These are phyloP conservation scores for Rachicladosporium sp. DNA, from an alignment of 2,329 filamentous ascomycete species.

Conservation along the genomic window DNA sequence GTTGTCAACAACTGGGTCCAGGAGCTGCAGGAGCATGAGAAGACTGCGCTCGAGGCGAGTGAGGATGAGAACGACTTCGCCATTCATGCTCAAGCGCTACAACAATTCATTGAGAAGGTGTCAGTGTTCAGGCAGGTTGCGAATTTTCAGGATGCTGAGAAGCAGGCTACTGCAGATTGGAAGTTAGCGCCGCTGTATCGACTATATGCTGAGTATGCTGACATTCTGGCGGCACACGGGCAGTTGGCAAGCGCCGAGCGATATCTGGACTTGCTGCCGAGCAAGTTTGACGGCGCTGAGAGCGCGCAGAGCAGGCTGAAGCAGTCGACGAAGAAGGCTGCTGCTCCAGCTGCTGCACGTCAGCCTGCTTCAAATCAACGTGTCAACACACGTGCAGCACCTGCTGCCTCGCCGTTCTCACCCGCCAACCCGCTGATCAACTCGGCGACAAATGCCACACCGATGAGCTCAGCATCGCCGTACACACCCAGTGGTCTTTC, in stretches of 20 bases:
- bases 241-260: slow-evolving; percentile 77
- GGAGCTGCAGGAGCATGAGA: slow-evolving; percentile 75
- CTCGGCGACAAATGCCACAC: slow-evolving; percentile 18
- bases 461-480: slow-evolving; percentile 5
- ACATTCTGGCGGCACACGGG: slow-evolving; percentile 83
- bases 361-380: slow-evolving; percentile 23
- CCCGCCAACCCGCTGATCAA: slow-evolving; percentile 29
- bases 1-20: slow-evolving; percentile 88
- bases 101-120: slow-evolving; percentile 96
- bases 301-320: slow-evolving; percentile 74
- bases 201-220: slow-evolving; percentile 94
- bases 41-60: slow-evolving; percentile 52
- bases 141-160: slow-evolving; percentile 75
- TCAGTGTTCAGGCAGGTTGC: slow-evolving; percentile 91
- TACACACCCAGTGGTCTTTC: slow-evolving; percentile 7
- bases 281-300: slow-evolving; percentile 74
- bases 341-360: slow-evolving; percentile 28
- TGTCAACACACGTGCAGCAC: slow-evolving; percentile 1
- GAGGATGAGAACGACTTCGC: slow-evolving; percentile 74
- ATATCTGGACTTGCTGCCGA: slow-evolving; percentile 78
- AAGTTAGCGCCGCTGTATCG: slow-evolving; percentile 80
- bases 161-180: slow-evolving; percentile 62
- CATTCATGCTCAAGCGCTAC: slow-evolving; percentile 75
- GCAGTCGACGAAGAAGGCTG: slow-evolving; percentile 55
- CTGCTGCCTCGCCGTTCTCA: slow-evolving; percentile 11